Evolutionary conservation across 2,329 filamentous ascomycete genomes (phyloP).

Genomic region (Colletotrichum sp.): DNA sequence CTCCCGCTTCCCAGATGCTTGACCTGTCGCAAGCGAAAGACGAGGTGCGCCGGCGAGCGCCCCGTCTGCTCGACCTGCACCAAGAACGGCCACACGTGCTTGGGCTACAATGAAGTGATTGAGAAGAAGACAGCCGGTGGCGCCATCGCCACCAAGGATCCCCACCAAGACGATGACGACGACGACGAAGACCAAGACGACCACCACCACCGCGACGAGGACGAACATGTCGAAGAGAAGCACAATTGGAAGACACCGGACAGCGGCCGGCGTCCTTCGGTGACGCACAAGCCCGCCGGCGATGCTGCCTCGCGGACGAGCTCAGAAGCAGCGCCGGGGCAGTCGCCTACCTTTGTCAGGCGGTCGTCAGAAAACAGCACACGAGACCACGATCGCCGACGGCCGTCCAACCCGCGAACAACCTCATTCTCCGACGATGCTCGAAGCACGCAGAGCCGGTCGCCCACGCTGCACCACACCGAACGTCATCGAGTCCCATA

Average conservation of each 20-base stretch:
- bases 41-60: slow-evolving; percentile 75
- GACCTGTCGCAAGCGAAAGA: slow-evolving; percentile 79
- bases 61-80: slow-evolving; percentile 75
- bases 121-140: slow-evolving; percentile 44
- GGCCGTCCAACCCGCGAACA: slow-evolving; percentile 32
- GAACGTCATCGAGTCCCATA: slow-evolving; percentile 78
- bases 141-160: slow-evolving; percentile 8
- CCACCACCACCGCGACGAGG: slow-evolving; percentile 40
- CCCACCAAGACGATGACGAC: slow-evolving; percentile 30
- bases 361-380: slow-evolving; percentile 5
- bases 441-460: slow-evolving; percentile 43
- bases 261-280: not conserved
- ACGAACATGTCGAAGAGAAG: slow-evolving; percentile 39
- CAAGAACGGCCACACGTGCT: slow-evolving; percentile 72
- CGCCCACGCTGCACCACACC: slow-evolving; percentile 53
- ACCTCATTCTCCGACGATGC: slow-evolving; percentile 46
- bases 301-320: not conserved
- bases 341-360: slow-evolving; percentile 8
- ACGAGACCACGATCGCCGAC: slow-evolving; percentile 21
- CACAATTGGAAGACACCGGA: slow-evolving; percentile 32
- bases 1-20: slow-evolving; percentile 55
- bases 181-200: slow-evolving; percentile 33
- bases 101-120: slow-evolving; percentile 66
- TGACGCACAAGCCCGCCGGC: not conserved
- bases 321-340: not conserved